Evolutionary conservation across 2,329 filamentous ascomycete genomes (phyloP), one percentile per base, ranked within the genome.

Genomic region (Ophiostoma piceae): DNA sequence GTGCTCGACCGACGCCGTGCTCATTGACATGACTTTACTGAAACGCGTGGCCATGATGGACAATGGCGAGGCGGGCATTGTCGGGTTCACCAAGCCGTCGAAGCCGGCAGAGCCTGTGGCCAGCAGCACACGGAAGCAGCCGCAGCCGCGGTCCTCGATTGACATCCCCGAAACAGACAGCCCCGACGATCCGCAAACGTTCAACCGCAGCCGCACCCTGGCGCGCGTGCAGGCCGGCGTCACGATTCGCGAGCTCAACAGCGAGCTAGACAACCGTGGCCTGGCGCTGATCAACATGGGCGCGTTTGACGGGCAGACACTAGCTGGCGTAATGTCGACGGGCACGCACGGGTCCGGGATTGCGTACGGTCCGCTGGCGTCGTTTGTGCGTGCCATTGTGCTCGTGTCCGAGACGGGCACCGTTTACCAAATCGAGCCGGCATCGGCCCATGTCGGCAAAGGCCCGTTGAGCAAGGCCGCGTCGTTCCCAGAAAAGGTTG

Each of bases 351-450:
- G 75, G 0, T 76, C 75, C 0, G 75, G 75, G 0, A 74, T 74
- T 9, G 22, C 22, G 0, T 76, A 70, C 54, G 74, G 74, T 0
- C 75, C 75, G 0, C 60, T 76, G 70, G 69, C 71, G 8, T 71
- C 68, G 51, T 72, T 70, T 54, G 64, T 75, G 22, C 71, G 71
- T 3, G 73, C 75, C 12, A 73, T 76, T 65, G 74, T 76, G 0
- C 72, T 76, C 4, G 75, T 76, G 0, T 70, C 73, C 1, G 73
- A 72, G 7, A 72, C 60, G 1, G 75, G 74, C 0, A 73, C 68
- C 3, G 75, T 76, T 2, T 76, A 74, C 72, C 75, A 76, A 54
- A 74, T 76, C 64, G 75, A 76, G 69, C 74, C 74, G 1, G 43
- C 70, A 37, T 72, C 54, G 16, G 29, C n/a, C 19, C 5, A 5